phyloP scores from a whole-genome alignment of 2,329 filamentous ascomycete genomes.

The Fusarium cyanostomum region DNA sequence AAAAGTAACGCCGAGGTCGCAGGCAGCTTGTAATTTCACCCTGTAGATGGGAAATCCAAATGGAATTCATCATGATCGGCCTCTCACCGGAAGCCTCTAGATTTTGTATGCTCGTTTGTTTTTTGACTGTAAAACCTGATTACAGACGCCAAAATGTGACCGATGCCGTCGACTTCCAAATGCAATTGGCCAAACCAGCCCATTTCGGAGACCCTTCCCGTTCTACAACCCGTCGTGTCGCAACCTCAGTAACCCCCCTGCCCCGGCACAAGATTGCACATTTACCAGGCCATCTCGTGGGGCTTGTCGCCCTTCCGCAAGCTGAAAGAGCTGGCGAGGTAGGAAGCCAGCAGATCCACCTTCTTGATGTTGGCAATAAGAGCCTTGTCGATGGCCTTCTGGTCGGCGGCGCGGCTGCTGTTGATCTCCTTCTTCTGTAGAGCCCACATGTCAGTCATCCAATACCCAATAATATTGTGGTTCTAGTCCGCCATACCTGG shows the following conservation, averaged over 20 bases:
- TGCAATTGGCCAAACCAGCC: slow-evolving; percentile 71
- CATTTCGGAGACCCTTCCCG: slow-evolving; percentile 57
- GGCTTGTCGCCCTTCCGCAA: slow-evolving; percentile 99
- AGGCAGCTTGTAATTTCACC: slow-evolving; percentile 30
- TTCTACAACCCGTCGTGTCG: slow-evolving; percentile 56
- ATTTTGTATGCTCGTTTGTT: slow-evolving; percentile 56
- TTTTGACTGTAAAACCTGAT: slow-evolving; percentile 71
- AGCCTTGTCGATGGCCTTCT: slow-evolving; percentile 98
- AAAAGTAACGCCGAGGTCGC: slow-evolving; percentile 21
- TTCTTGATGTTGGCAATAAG: slow-evolving; percentile 97
- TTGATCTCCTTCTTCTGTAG: slow-evolving; percentile 94
- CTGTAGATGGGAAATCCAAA: slow-evolving; percentile 35
- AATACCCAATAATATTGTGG: slow-evolving; percentile 1
- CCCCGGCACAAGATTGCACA: slow-evolving; percentile 45
- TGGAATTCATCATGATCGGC: slow-evolving; percentile 46
- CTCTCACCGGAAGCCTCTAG: slow-evolving; percentile 48
- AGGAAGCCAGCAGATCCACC: slow-evolving; percentile 91
- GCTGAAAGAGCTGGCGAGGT: slow-evolving; percentile 96
- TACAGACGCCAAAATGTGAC: slow-evolving; percentile 74
- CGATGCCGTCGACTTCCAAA: slow-evolving; percentile 72
- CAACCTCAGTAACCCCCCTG: slow-evolving; percentile 44
- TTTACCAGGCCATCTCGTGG: slow-evolving; percentile 99
- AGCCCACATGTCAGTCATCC: slow-evolving; percentile 36
- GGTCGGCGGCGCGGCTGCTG: slow-evolving; percentile 92
- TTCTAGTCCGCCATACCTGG: slow-evolving; percentile 71